Base-by-base conservation (phyloP, 257 asterid species). In the Plantago elongata region DNA sequence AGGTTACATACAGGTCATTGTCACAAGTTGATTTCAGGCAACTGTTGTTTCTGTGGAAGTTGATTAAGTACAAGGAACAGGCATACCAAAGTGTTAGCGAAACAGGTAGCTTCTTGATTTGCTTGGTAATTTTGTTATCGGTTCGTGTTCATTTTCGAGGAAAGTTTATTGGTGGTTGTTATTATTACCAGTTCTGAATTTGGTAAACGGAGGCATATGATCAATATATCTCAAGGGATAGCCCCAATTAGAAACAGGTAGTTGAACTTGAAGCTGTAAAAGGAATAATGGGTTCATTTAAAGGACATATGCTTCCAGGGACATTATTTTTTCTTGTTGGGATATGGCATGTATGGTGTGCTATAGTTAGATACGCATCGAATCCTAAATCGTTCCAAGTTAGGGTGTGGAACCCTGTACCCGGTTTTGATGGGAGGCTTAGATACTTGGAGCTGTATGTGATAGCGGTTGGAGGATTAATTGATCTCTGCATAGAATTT, bases 251-350 rank as follows among this genome's bases (percentile, higher is more conserved):
- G 64, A 48, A 43, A 51, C 45, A 34, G 13, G 18, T 56, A 13
- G 45, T n/a, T 34, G 15, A 11, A 13, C 22, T n/a, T 34, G 15
- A 11, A 55, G 9, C 30, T n/a, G 3, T 17, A 15, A 58, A 16
- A 44, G 13, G 27, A 54, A 44, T 69, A 54, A 89, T 93, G 97
- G 99, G 99, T 54, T 93, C 99, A 16, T 93, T 93, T 72, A 76
- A 68, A 7, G 99, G 99, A 69, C 99, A 93, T 83, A 79, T 84
- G 61, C 71, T 93, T 69, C 99, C 99, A 0, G 99, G 99, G 72
- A 85, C 97, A 34, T 63, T 93, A 54, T 93, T 93, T 84, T 76
- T 85, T 51, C 60, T 84, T 27, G 81, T 93, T 67, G 99, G 99
- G 18, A 43, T 87, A 48, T 93, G 97, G 99, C 97, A 93, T 54